Percentiles rank a stretch among this genome's conserved stretches.
Conservation (phyloP, 805 yeast species). For the Suhomyces canberraensis region DNA sequence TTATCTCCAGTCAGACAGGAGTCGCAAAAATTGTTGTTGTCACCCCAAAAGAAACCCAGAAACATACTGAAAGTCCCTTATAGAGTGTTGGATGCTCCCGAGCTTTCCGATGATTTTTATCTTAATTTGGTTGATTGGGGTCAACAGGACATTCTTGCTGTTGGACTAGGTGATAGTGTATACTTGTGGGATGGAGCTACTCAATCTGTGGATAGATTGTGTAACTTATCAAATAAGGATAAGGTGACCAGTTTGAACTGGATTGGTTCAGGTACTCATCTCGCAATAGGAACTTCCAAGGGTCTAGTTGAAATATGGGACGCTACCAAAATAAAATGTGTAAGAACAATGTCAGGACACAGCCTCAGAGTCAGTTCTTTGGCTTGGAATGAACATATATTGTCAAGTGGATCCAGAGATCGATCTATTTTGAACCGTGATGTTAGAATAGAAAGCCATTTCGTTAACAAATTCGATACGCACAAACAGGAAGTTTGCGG, state of each 20-base stretch:
- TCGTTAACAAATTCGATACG: constrained; percentile 60
- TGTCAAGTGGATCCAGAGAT: constrained; percentile 87
- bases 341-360: constrained; percentile 93
- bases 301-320: constrained; percentile 97
- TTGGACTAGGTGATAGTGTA: constrained; percentile 83
- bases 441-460: constrained; percentile 84
- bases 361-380: constrained; percentile 77
- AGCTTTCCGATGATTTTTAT: constrained; percentile 89
- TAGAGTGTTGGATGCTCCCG: constrained; percentile 94
- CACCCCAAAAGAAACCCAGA: constrained; percentile 79
- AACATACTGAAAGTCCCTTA: constrained; percentile 83
- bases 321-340: constrained; percentile 73
- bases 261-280: constrained; percentile 92
- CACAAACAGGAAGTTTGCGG: constrained; percentile 98
- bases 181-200: constrained; percentile 88
- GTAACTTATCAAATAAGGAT: constrained; percentile 65
- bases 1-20: constrained; percentile 87
- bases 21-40: constrained; percentile 70
- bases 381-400: constrained; percentile 90
- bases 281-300: constrained; percentile 85
- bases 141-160: constrained; percentile 79
- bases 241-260: constrained; percentile 80
- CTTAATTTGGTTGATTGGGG: constrained; percentile 96
- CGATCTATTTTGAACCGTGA: constrained; percentile 83
- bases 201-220: constrained; percentile 77